A percentile compares a stretch with the other conserved stretches of the same genome.
These are phyloP conservation scores for Tricholoma flavovirens DNA, from an alignment of 768 basidiomycete species.

Conservation along the genomic window DNA sequence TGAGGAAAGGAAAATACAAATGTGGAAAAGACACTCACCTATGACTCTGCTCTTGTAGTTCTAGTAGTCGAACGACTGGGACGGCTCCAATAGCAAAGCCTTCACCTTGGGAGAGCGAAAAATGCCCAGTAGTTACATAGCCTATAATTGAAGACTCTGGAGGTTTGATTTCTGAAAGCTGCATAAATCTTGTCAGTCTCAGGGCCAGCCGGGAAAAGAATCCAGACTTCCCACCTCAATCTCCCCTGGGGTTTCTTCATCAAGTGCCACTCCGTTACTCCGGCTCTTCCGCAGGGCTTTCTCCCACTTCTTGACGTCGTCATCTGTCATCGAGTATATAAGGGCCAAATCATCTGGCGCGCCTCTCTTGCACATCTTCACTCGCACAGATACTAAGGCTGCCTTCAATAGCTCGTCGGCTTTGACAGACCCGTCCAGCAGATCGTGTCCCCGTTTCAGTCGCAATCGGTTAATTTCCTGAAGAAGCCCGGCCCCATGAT, in stretches of 20 bases:
- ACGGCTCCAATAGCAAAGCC: conserved; percentile 78
- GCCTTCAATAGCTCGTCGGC: conserved; percentile 45
- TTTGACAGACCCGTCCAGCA: conserved; percentile 26
- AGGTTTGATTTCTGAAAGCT: conserved; percentile 45
- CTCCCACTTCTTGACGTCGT: conserved; percentile 45
- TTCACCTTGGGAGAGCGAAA: conserved; percentile 70
- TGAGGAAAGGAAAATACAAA: not conserved
- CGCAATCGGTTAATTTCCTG: conserved; percentile 57
- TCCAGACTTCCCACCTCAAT: conserved; percentile 16
- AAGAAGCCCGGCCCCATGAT: conserved; percentile 40
- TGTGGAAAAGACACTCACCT: conserved; percentile 19
- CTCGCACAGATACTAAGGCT: conserved; percentile 62
- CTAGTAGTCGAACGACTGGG: conserved; percentile 46
- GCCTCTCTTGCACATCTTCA: conserved; percentile 62
- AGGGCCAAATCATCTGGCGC: conserved; percentile 68
- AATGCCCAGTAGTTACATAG: conserved; percentile 79
- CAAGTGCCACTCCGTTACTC: conserved; percentile 4
- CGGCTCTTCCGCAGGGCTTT: conserved; percentile 20
- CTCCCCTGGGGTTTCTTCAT: conserved; percentile 26
- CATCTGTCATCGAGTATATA: conserved; percentile 60
- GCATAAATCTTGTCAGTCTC: not conserved
- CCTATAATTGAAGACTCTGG: conserved; percentile 55
- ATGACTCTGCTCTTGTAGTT: conserved; percentile 43
- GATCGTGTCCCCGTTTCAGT: conserved; percentile 42
- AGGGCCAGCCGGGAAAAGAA: not conserved